phyloP scores from a whole-genome alignment of 495 filamentous ascomycete genomes.

The Penicillium mononematosum region DNA sequence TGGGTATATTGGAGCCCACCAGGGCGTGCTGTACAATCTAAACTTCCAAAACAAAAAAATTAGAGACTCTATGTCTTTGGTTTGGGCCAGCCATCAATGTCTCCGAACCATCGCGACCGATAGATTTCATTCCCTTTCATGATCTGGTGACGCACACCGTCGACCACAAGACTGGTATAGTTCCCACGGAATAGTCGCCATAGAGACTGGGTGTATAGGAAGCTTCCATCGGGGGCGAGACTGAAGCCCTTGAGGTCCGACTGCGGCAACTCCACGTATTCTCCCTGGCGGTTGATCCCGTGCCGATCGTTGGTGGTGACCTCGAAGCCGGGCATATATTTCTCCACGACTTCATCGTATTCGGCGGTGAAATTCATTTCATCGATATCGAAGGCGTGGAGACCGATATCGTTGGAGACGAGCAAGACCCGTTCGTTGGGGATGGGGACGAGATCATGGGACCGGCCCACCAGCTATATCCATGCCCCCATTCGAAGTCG shows the following conservation, averaged over 20 bases:
- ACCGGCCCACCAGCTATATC: slow-evolving; percentile 31
- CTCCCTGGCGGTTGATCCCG: slow-evolving; percentile 21
- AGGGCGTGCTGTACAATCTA: background rate
- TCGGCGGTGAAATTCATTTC: slow-evolving; percentile 15
- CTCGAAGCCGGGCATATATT: slow-evolving; percentile 31
- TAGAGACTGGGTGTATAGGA: slow-evolving; percentile 30
- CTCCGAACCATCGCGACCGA: slow-evolving; percentile 30
- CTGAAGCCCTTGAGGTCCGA: slow-evolving; percentile 33
- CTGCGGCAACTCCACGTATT: slow-evolving; percentile 25
- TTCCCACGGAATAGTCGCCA: slow-evolving; percentile 25
- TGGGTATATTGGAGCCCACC: background rate
- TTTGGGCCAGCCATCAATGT: slow-evolving; percentile 36
- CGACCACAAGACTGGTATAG: slow-evolving; percentile 28
- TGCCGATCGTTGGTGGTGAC: slow-evolving; percentile 29
- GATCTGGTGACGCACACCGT: slow-evolving; percentile 23
- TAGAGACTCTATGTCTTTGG: slow-evolving; percentile 10
- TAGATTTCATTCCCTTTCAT: slow-evolving; percentile 31
- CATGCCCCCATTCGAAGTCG: slow-evolving; percentile 29
- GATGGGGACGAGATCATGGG: slow-evolving; percentile 32
- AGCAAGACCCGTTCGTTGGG: slow-evolving; percentile 30
- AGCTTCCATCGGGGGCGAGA: slow-evolving; percentile 29
- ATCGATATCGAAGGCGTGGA: slow-evolving; percentile 29
- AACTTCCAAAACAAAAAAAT: background rate
- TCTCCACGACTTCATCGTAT: slow-evolving; percentile 19
- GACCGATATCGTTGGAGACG: slow-evolving; percentile 25